phyloP scores from a whole-genome alignment of 345 rosid genomes.

The Boechera stricta region DNA sequence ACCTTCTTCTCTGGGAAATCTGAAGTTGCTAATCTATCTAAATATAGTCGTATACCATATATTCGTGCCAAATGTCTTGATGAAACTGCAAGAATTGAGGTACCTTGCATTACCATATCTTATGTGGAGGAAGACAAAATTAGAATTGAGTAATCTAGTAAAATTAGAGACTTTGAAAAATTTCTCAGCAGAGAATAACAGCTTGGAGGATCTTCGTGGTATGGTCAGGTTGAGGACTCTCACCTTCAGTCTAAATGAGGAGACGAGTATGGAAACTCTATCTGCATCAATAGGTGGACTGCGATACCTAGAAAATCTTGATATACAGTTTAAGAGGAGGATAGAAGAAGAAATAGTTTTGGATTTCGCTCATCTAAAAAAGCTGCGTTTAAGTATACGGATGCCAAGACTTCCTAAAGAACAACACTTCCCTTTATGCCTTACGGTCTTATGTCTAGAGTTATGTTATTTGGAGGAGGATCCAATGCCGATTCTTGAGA shows the following conservation, averaged over 20 bases:
- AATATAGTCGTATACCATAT: neutral
- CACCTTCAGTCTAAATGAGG: fast-evolving
- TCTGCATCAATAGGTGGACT: neutral
- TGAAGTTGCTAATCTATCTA: constrained; percentile 12
- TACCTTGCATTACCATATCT: fast-evolving
- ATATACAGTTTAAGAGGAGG: too few species aligned
- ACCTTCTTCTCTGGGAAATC: constrained; percentile 35
- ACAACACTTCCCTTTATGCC: neutral
- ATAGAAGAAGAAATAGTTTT: neutral
- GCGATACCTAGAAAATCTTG: neutral
- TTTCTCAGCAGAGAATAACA: neutral
- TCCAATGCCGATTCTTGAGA: neutral
- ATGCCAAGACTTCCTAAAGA: neutral
- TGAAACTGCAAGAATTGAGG: constrained; percentile 6
- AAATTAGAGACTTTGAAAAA: neutral
- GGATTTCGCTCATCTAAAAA: neutral
- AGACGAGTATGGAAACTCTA: neutral
- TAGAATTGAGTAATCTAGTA: neutral
- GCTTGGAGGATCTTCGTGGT: neutral
- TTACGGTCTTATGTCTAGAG: neutral
- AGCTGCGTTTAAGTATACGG: fast-evolving
- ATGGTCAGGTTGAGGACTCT: neutral
- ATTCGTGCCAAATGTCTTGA: constrained; percentile 3
- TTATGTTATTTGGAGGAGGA: neutral
- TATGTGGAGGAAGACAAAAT: neutral